Conservation (phyloP, 2,329 filamentous ascomycete genomes). For the Ophiostoma quercus region DNA sequence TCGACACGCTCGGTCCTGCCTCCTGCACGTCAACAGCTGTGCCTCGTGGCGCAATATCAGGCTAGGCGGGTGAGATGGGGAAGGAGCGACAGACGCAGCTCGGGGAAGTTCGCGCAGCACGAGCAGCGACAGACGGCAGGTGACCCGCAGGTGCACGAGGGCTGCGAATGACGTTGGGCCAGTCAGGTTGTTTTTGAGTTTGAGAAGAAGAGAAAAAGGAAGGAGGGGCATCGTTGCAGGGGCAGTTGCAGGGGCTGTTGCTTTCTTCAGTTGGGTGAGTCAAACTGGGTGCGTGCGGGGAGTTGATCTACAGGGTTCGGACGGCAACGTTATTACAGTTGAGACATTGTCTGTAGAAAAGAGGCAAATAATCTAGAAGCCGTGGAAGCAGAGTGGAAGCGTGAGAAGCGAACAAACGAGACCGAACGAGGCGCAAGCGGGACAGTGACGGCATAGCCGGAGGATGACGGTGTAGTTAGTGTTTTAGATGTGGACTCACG, state of each 20-base stretch:
- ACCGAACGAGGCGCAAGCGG: slow-evolving; percentile 3
- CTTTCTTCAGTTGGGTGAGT: not conserved
- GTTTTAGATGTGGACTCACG: too few relatives aligned
- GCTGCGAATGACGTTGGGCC: not conserved
- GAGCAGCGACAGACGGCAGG: not conserved
- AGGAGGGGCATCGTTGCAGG: not conserved
- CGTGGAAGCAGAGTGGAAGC: not conserved
- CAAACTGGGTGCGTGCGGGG: not conserved
- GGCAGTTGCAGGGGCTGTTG: too few relatives aligned
- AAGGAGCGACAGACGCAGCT: not conserved
- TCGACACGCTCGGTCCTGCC: too few relatives aligned
- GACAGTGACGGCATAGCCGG: slow-evolving; percentile 4
- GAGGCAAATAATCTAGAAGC: not conserved
- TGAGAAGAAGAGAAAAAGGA: not conserved
- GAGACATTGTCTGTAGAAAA: not conserved
- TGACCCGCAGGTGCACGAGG: not conserved
- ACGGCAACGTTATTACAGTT: not conserved
- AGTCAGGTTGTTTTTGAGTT: not conserved
- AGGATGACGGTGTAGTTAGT: not conserved
- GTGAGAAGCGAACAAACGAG: not conserved
- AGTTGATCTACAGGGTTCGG: not conserved
- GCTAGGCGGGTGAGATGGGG: not conserved
- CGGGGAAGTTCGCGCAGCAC: not conserved
- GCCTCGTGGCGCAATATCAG: slow-evolving; percentile 23
- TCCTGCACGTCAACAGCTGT: slow-evolving; percentile 16